A percentile compares a stretch with the other conserved stretches of the same genome.
Evolutionary conservation across 306 rosid genomes (phyloP).

Genomic region (Citrullus mucosospermus): DNA sequence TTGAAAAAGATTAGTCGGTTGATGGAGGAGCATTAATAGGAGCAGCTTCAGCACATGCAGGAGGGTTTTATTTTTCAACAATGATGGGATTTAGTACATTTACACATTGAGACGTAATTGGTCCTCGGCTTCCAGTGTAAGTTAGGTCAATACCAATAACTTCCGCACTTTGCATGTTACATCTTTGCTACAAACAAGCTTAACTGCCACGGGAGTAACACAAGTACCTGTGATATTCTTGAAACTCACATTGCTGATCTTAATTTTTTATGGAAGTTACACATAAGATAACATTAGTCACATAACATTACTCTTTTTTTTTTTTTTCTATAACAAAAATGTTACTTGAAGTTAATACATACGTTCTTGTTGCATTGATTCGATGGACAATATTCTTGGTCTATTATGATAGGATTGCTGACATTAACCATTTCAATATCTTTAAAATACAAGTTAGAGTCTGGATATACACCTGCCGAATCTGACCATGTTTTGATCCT

Average conservation of each 20-base stretch:
- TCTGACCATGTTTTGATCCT: conserved; percentile 42
- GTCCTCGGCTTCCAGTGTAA: background rate
- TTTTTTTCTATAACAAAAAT: no score
- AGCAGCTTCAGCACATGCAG: background rate
- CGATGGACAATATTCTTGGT: conserved; percentile 38
- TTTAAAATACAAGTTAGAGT: background rate
- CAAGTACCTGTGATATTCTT: background rate
- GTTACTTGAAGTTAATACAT: no score
- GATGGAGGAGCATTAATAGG: background rate
- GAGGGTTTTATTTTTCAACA: background rate
- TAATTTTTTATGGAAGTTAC: background rate
- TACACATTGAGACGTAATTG: no score
- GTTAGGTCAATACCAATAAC: background rate
- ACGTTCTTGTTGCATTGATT: conserved; percentile 11
- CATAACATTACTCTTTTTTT: no score
- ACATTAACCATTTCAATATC: background rate
- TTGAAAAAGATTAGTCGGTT: no score
- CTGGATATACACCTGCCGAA: conserved; percentile 11
- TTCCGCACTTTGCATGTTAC: background rate
- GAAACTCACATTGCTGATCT: background rate
- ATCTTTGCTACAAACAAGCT: background rate
- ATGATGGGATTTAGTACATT: background rate
- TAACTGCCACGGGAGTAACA: background rate
- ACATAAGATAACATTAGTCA: no score
- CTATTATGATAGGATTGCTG: background rate